Base-by-base conservation (phyloP, 768 basidiomycete species). In the Porpolomopsis calyptriformis region DNA sequence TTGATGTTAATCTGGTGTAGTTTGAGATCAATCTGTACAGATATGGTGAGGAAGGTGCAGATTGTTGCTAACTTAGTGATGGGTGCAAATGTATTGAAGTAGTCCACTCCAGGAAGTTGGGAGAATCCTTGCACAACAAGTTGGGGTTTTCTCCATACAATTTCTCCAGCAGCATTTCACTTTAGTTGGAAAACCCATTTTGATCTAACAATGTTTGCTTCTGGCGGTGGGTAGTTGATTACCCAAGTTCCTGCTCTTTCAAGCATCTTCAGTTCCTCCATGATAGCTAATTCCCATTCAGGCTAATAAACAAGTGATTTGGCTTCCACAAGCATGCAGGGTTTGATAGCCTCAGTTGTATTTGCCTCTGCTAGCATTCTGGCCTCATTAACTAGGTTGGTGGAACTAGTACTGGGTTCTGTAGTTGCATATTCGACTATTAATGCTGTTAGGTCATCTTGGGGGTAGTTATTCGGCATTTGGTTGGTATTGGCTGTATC, bases 41-140 rank as follows among this genome's bases (percentile, higher is more conserved):
- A 8, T 24, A 63, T 46, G 2, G 64, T 57, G 2, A 69, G 52
- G 14, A 55, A 9, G 8, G 40, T 25, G 9, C 49, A 43, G 29
- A 57, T 4, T 2, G 46, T 47, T 20, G 47, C 27, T 4, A 55
- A 36, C 29, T 50, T 45, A 10, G 46, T 47, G 2, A 52, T 48
- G 6, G 55, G 55, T 1, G 55, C 37, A 41, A 50, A 60, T 12
- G 53, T 60, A 4, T 62, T 56, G 16, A 49, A 47, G 50, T 55
- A 67, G 46, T 67, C 62, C 14, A 62, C 35, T 2, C 65, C 64
- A 6, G 51, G 53, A 2, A 58, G 47, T 46, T 69, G 68, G 0
- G 53, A 43, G 52, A 57, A 64, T 1, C 68, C 65, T 43, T 60
- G 50, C 1, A 64, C 62, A 9, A 64, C 65, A 7, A 67, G 51